Evolutionary conservation across 139 green algal species (phyloP).

Genomic region (Picochlorum sp.): DNA sequence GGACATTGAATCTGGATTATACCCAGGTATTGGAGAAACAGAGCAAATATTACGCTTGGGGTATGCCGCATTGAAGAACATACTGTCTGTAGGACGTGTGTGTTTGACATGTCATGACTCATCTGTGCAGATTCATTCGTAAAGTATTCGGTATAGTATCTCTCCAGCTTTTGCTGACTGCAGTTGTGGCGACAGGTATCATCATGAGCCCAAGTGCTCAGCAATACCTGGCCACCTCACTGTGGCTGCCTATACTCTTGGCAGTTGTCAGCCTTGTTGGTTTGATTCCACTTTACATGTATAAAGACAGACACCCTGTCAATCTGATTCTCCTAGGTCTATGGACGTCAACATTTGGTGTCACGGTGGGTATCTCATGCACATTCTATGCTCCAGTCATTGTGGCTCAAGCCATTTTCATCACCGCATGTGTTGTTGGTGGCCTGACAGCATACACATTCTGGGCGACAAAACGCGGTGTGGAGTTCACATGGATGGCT

Average conservation of each 20-base stretch:
- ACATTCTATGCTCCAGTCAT: slow-evolving; percentile 40
- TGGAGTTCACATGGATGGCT: slow-evolving; percentile 43
- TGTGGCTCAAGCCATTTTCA: slow-evolving; percentile 35
- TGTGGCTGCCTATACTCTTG: slow-evolving; percentile 23
- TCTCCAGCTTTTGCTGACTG: slow-evolving; percentile 43
- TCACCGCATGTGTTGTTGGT: slow-evolving; percentile 32
- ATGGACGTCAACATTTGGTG: slow-evolving; percentile 20
- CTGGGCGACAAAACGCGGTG: slow-evolving; percentile 39
- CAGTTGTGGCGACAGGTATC: slow-evolving; percentile 25
- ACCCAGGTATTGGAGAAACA: slow-evolving; percentile 25
- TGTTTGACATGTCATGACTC: background rate
- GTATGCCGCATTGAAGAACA: background rate
- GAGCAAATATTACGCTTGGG: slow-evolving; percentile 46
- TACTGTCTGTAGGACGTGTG: background rate
- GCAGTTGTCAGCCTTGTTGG: slow-evolving; percentile 4
- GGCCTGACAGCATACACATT: slow-evolving; percentile 61
- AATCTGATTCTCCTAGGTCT: slow-evolving; percentile 54
- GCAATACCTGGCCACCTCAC: slow-evolving; percentile 21
- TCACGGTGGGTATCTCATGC: slow-evolving; percentile 38
- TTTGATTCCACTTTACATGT: slow-evolving; percentile 32
- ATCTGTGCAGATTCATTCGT: slow-evolving; percentile 33
- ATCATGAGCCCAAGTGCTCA: slow-evolving; percentile 19
- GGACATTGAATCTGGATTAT: slow-evolving; percentile 9
- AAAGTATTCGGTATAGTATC: slow-evolving; percentile 58
- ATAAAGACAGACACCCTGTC: slow-evolving; percentile 42